These are phyloP conservation scores for Phialocephala subalpina DNA, from an alignment of 2,329 filamentous ascomycete genomes.

Conservation along the genomic window DNA sequence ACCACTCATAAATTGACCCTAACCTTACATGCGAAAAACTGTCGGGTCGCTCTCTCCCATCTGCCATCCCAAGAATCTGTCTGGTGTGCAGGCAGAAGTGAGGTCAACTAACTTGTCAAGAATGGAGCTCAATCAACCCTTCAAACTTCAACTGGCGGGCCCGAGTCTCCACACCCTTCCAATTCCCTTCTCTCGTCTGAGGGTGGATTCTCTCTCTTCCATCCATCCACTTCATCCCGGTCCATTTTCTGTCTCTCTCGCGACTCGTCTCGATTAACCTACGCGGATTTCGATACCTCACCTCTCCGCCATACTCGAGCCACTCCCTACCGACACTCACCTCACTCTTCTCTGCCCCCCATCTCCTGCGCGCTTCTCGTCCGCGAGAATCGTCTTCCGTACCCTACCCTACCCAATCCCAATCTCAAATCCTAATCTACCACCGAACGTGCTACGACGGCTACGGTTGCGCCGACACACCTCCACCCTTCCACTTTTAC, in stretches of 20 bases:
- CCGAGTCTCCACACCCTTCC: slow-evolving; percentile 1
- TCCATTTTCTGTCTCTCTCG: slow-evolving; percentile 6
- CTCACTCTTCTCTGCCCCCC: not conserved
- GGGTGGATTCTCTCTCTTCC: not conserved
- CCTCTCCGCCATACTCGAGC: not conserved
- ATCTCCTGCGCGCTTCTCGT: slow-evolving; percentile 1
- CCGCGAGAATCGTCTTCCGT: slow-evolving; percentile 6
- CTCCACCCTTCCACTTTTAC: slow-evolving; percentile 17
- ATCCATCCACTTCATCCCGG: not conserved
- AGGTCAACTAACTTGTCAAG: too few species aligned
- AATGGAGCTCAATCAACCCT: too few species aligned
- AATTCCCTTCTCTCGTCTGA: not conserved
- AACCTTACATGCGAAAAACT: not conserved
- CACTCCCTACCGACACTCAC: slow-evolving; percentile 5
- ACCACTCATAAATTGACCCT: too few species aligned
- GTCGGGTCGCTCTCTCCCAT: not conserved
- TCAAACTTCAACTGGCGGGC: not conserved
- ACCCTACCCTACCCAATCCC: slow-evolving; percentile 12
- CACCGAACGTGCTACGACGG: slow-evolving; percentile 13
- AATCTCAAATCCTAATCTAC: slow-evolving; percentile 18
- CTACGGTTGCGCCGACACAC: slow-evolving; percentile 15
- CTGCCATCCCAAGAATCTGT: not conserved
- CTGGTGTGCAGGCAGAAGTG: not conserved
- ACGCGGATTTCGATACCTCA: not conserved
- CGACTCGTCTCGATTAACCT: not conserved